phyloP scores from a whole-genome alignment of 208 protist species.

The Porcisia deanei region DNA sequence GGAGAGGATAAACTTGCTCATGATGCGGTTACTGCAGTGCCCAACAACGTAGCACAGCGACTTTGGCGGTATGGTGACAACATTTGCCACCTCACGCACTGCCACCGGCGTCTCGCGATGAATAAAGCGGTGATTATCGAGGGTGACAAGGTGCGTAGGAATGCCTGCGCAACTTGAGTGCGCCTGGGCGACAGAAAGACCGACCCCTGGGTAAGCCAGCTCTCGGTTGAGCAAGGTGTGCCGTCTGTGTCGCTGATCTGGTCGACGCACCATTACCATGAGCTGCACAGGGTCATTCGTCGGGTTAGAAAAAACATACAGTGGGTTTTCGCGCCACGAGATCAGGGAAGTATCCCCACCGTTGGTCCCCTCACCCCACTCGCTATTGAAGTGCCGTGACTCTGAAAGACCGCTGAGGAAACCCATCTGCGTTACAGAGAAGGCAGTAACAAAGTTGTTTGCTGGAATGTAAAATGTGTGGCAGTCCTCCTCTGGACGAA shows the following conservation, averaged over 20 bases:
- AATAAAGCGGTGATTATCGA: slow-evolving; percentile 58
- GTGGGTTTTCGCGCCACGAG: slow-evolving; percentile 64
- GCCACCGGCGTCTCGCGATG: slow-evolving; percentile 42
- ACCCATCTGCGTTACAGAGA: slow-evolving; percentile 48
- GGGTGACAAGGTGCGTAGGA: slow-evolving; percentile 58
- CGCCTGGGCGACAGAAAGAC: slow-evolving; percentile 39
- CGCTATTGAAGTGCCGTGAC: slow-evolving; percentile 56
- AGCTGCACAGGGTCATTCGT: slow-evolving; percentile 38
- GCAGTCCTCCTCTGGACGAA: slow-evolving; percentile 33
- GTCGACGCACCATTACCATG: slow-evolving; percentile 51
- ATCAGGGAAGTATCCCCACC: slow-evolving; percentile 55
- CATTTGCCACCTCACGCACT: slow-evolving; percentile 44
- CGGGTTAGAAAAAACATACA: slow-evolving; percentile 45
- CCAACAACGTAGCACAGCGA: slow-evolving; percentile 63
- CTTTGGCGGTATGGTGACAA: slow-evolving; percentile 46
- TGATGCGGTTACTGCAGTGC: slow-evolving; percentile 40
- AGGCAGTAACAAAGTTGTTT: slow-evolving; percentile 25
- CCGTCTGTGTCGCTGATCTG: slow-evolving; percentile 52
- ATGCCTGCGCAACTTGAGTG: slow-evolving; percentile 13
- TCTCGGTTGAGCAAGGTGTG: slow-evolving; percentile 36
- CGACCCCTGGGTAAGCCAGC: slow-evolving; percentile 43
- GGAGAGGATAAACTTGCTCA: slow-evolving; percentile 62
- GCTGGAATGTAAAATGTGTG: slow-evolving; percentile 43
- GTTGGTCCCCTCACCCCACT: slow-evolving; percentile 50
- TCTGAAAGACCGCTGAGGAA: slow-evolving; percentile 37